Percentiles rank a stretch among this genome's conserved stretches.
Conservation (phyloP, 1,139 yeast species). For the Candida smagusa region DNA sequence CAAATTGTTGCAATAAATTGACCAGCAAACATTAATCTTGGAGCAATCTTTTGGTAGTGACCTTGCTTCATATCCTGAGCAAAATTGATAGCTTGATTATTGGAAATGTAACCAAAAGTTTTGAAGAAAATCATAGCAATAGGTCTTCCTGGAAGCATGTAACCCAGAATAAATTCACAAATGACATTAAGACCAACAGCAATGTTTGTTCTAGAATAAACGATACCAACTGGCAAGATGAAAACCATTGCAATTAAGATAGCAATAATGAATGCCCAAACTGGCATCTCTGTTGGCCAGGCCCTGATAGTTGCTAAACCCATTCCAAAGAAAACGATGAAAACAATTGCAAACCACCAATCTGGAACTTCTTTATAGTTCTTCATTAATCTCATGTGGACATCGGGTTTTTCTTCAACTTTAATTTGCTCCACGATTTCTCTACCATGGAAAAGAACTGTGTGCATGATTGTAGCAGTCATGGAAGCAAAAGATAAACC, state of each 20-base stretch:
- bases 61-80: conserved; percentile 56
- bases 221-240: conserved; percentile 43
- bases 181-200: conserved; percentile 46
- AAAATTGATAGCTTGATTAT: conserved; percentile 52
- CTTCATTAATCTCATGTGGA: conserved; percentile 61
- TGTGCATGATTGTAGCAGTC: conserved; percentile 57
- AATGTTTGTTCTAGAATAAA: conserved; percentile 41
- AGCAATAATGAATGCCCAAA: conserved; percentile 37
- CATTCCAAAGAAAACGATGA: conserved; percentile 35
- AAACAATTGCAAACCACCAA: conserved; percentile 59
- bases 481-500: conserved; percentile 65
- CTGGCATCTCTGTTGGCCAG: conserved; percentile 45
- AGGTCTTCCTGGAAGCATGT: conserved; percentile 48
- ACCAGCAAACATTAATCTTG: conserved; percentile 41
- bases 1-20: conserved; percentile 47
- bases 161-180: conserved; percentile 44
- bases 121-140: conserved; percentile 48
- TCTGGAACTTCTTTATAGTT: conserved; percentile 60
- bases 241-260: conserved; percentile 39
- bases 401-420: conserved; percentile 49
- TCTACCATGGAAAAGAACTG: conserved; percentile 52
- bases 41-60: conserved; percentile 51
- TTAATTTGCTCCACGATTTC: conserved; percentile 47
- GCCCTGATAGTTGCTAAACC: conserved; percentile 37
- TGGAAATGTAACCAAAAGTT: conserved; percentile 48